Conservation (phyloP, 495 filamentous ascomycete species). For the Lentithecium fluviatile region DNA sequence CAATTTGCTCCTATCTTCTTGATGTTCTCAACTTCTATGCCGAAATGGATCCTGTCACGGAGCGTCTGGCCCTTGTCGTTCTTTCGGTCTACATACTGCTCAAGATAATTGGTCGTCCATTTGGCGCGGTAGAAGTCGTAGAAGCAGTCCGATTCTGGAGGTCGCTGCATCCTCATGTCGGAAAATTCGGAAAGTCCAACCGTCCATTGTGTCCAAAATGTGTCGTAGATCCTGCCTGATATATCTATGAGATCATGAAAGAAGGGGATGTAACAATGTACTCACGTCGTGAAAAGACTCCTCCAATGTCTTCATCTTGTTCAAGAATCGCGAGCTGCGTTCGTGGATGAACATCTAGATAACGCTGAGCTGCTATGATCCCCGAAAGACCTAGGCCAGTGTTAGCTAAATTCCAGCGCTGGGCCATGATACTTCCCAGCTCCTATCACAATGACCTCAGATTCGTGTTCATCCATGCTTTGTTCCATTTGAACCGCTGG, state of each 20-base stretch:
- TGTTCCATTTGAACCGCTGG: too few species aligned
- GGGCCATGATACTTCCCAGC: too few species aligned
- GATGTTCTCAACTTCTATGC: background rate
- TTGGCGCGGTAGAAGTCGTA: constrained; percentile 1
- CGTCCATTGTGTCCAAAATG: constrained; percentile 15
- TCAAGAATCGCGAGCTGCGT: background rate
- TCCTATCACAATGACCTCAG: too few species aligned
- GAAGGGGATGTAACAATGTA: too few species aligned
- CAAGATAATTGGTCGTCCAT: constrained; percentile 7
- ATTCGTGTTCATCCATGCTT: too few species aligned
- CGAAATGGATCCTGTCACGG: background rate
- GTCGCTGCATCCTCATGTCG: background rate
- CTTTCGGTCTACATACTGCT: background rate
- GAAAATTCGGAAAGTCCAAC: constrained; percentile 7
- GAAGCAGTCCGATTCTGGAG: constrained; percentile 1
- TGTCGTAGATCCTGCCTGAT: constrained; percentile 2
- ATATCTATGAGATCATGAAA: too few species aligned
- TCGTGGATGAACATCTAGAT: background rate
- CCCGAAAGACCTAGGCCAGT: constrained; percentile 11
- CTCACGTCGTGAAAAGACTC: too few species aligned
- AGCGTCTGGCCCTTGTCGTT: background rate
- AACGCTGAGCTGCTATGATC: background rate
- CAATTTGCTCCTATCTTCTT: background rate
- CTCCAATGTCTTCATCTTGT: background rate
- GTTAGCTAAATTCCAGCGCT: too few species aligned